A percentile compares a stretch with the other conserved stretches of the same genome.
These are phyloP conservation scores for Botrytis hyacinthi DNA, from an alignment of 2,329 filamentous ascomycete species.

Conservation along the genomic window DNA sequence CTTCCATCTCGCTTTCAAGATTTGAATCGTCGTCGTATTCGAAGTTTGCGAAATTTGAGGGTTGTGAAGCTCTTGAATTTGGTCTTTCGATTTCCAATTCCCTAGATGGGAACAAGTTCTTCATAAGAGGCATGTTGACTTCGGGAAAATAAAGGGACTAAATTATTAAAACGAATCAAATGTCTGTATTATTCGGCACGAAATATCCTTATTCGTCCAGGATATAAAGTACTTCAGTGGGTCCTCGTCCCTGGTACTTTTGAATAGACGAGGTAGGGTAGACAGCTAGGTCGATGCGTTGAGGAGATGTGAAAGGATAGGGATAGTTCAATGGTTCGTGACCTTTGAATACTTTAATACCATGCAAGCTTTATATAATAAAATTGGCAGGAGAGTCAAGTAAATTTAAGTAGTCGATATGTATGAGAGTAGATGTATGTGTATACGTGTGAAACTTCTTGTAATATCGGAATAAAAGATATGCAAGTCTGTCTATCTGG, in stretches of 20 bases:
- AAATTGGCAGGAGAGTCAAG: slow-evolving; percentile 21
- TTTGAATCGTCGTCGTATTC: slow-evolving; percentile 30
- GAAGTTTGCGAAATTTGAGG: slow-evolving; percentile 29
- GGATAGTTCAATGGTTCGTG: slow-evolving; percentile 11
- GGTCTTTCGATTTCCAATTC: slow-evolving; percentile 23
- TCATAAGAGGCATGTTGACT: slow-evolving; percentile 32
- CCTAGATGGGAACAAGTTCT: slow-evolving; percentile 28
- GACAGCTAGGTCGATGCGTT: slow-evolving; percentile 8
- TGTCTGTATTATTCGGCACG: slow-evolving; percentile 11
- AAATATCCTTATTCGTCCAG: slow-evolving; percentile 14
- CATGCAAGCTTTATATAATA: slow-evolving; percentile 21
- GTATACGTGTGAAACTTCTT: background rate
- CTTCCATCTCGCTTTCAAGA: slow-evolving; percentile 36
- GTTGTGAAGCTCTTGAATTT: slow-evolving; percentile 19
- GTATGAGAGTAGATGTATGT: background rate
- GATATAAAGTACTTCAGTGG: slow-evolving; percentile 21
- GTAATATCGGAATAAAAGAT: background rate
- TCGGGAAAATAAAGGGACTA: slow-evolving; percentile 16
- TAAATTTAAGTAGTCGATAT: slow-evolving; percentile 7
- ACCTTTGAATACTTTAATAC: slow-evolving; percentile 6
- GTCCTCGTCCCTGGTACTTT: slow-evolving; percentile 1
- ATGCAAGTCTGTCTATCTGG: background rate
- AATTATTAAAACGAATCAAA: slow-evolving; percentile 13
- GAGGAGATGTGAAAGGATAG: slow-evolving; percentile 7
- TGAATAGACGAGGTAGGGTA: background rate